Base-by-base conservation (phyloP, 2,329 filamentous ascomycete genomes). In the Ophiognomonia clavigignenti-juglandacearum region DNA sequence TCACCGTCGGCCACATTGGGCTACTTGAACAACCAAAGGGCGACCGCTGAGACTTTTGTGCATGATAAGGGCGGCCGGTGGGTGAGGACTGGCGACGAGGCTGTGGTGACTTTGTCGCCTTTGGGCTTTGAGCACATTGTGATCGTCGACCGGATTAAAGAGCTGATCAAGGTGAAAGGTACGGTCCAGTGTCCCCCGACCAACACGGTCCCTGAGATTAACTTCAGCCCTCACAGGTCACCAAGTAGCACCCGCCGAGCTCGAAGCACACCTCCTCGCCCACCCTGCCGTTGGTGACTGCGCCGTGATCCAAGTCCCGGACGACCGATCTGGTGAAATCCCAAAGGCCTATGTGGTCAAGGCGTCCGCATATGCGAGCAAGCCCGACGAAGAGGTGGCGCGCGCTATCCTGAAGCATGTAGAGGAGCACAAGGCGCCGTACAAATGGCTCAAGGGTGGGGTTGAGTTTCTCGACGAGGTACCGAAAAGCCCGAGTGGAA, bases 31-130 rank as follows among this genome's bases (percentile, higher is more conserved):
- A 95, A 96, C 59, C 82, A 86, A 37, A 84, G 86, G 59, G 89
- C 91, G 3, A 95, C 83, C 18, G 73, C 77, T 43, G 88, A 95
- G 61, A 93, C 90, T 0, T 96, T 89, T 58, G 60, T 83, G 0
- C 69, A 67, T 52, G 74, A 83, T 43, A 73, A 82, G 2, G 83
- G 90, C 54, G 82, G 82, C 9, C 68, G 82, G 53, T 93, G 88
- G 80, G 81, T 95, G 74, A 79, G 78, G 34, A 96, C 91, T 0
- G 91, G 91, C 6, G 91, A 96, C 57, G 88, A 95, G 62, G 88
- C 85, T 0, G 71, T 92, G 3, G 70, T 95, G 10, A 74, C 77
- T 3, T 75, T 78, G 57, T 72, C 80, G 7, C 74, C 79, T 0
- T 70, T 73, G 3, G 88, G 88, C 3, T 70, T 83, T 54, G 88